phyloP scores from a whole-genome alignment of 371 early-diverging fungal species.

The Paramicrosporidium saccamoebae region DNA sequence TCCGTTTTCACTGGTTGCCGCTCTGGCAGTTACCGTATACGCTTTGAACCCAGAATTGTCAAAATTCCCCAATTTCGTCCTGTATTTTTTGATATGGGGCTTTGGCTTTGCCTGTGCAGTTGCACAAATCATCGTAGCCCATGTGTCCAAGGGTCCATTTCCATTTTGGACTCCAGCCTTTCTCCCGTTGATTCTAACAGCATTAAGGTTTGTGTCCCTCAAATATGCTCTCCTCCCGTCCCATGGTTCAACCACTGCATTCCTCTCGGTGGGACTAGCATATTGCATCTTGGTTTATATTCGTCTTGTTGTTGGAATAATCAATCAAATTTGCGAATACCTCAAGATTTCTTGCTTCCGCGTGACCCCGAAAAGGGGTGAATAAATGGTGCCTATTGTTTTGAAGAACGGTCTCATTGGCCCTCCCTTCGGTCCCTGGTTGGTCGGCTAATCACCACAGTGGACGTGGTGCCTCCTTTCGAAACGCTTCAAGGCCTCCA shows the following conservation, averaged over 20 bases:
- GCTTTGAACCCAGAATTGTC: constrained; percentile 38
- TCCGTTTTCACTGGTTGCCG: constrained; percentile 22
- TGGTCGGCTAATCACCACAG: too few species aligned
- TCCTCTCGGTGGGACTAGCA: constrained; percentile 12
- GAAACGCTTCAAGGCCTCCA: too few species aligned
- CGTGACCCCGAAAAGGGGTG: too few species aligned
- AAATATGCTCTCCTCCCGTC: constrained; percentile 1
- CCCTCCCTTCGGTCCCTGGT: too few species aligned
- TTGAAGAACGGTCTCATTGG: too few species aligned
- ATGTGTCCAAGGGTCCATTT: constrained; percentile 41
- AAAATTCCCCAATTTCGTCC: constrained; percentile 17
- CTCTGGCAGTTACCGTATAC: constrained; percentile 12
- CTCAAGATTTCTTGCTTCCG: constrained; percentile 55
- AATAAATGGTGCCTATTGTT: too few species aligned
- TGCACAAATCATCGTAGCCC: constrained; percentile 44
- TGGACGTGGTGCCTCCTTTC: too few species aligned
- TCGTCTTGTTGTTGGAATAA: constrained; percentile 26
- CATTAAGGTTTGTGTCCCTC: constrained; percentile 17
- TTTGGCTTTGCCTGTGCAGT: constrained; percentile 52
- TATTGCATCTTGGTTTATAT: constrained; percentile 19
- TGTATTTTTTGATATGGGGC: constrained; percentile 25
- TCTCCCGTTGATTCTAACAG: constrained; percentile 26
- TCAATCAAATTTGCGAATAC: constrained; percentile 39
- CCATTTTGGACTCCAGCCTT: constrained; percentile 23
- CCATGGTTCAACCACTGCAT: constrained; percentile 7